Evolutionary conservation across 139 green algal species (phyloP).

Genomic region (Chlamydomonas schloesseri): DNA sequence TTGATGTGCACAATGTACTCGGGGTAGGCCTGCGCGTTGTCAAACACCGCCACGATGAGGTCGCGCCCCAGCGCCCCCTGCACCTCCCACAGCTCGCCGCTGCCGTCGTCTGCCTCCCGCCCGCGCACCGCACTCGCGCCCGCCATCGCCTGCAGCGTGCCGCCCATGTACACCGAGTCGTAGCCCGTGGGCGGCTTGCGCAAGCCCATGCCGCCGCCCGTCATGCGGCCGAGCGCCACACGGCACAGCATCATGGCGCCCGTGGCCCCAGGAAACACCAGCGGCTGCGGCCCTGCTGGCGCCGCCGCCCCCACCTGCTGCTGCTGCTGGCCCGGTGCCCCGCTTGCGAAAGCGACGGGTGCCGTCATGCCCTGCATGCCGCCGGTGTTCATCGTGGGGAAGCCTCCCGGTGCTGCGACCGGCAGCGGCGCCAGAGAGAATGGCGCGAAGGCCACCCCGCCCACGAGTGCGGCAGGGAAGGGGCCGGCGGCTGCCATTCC

Average conservation of each 20-base stretch:
- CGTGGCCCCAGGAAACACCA: not conserved
- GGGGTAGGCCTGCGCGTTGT: constrained; percentile 50
- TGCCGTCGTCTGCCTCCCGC: too few species aligned
- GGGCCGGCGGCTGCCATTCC: too few species aligned
- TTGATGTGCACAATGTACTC: constrained; percentile 48
- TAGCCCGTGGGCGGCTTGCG: constrained; percentile 35
- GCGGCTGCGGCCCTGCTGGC: too few species aligned
- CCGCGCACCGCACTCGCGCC: too few species aligned
- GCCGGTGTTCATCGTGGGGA: too few species aligned
- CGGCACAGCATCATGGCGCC: constrained; percentile 47
- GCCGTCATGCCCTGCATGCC: too few species aligned
- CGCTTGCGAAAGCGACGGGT: not conserved
- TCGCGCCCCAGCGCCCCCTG: not conserved
- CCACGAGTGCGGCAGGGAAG: too few species aligned
- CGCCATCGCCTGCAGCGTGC: not conserved
- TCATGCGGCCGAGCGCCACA: constrained; percentile 33
- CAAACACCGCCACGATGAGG: constrained; percentile 41
- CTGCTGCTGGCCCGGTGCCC: not conserved
- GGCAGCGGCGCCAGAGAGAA: too few species aligned
- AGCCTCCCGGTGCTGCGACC: too few species aligned
- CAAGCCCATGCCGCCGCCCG: not conserved
- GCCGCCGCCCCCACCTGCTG: too few species aligned
- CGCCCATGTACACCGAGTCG: constrained; percentile 28
- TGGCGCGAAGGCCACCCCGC: too few species aligned
- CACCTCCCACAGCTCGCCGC: not conserved